Evolutionary conservation across 2,329 filamentous ascomycete species (phyloP).

Genomic region (Bipolaris zeicola): DNA sequence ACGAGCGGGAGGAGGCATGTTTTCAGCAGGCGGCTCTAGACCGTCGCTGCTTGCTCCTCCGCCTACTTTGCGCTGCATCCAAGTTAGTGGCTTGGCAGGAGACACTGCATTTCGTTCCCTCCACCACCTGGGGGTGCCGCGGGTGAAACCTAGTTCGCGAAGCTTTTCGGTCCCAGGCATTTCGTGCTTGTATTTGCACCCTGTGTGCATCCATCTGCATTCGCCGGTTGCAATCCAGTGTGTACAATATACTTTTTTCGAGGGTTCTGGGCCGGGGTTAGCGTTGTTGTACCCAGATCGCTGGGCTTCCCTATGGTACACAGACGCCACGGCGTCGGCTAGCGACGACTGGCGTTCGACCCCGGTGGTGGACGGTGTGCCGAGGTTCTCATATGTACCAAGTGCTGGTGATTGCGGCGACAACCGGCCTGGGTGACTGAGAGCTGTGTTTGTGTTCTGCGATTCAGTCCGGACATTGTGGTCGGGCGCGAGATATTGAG

Average conservation of each 20-base stretch:
- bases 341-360: slow-evolving; percentile 11
- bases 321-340: slow-evolving; percentile 34
- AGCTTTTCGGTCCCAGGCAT: slow-evolving; percentile 79
- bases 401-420: not conserved
- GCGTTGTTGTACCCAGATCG: slow-evolving; percentile 46
- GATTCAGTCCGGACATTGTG: slow-evolving; percentile 18
- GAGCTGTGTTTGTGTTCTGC: not conserved
- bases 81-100: slow-evolving; percentile 20
- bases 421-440: not conserved
- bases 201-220: slow-evolving; percentile 83
- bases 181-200: slow-evolving; percentile 88
- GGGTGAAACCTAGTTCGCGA: slow-evolving; percentile 68
- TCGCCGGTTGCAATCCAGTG: slow-evolving; percentile 88
- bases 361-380: not conserved
- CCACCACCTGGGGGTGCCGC: slow-evolving; percentile 61
- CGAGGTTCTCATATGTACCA: not conserved
- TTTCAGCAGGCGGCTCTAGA: not conserved
- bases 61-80: slow-evolving; percentile 31
- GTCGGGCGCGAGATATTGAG: slow-evolving; percentile 26
- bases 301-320: slow-evolving; percentile 34
- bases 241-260: slow-evolving; percentile 77
- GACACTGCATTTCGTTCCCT: slow-evolving; percentile 52
- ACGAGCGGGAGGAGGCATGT: slow-evolving; percentile 1
- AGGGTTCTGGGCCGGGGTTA: slow-evolving; percentile 47
- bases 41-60: slow-evolving; percentile 13